These are phyloP conservation scores for Blastobotrys niveus DNA, from an alignment of 1,139 yeast species.

Conservation along the genomic window DNA sequence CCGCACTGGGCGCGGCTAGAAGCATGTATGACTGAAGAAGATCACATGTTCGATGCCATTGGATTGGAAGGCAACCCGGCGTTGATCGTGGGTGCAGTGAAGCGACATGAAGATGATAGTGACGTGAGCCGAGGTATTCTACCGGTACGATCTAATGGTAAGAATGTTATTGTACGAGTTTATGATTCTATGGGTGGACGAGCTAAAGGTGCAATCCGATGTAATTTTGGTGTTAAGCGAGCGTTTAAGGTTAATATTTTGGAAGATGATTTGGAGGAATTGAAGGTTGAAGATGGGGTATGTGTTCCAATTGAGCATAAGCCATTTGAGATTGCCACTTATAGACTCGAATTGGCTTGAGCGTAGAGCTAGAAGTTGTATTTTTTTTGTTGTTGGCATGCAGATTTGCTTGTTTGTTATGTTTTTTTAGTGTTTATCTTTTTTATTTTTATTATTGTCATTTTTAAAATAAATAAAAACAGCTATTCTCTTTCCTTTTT, in stretches of 20 bases:
- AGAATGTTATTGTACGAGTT: conserved; percentile 55
- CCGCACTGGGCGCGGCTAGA: conserved; percentile 12
- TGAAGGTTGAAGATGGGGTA: conserved; percentile 30
- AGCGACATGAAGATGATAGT: conserved; percentile 81
- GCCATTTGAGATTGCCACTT: conserved; percentile 74
- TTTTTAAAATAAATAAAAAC: not conserved
- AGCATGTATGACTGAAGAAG: conserved; percentile 3
- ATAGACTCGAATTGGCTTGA: conserved; percentile 14
- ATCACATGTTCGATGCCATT: conserved; percentile 9
- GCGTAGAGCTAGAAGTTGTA: not conserved
- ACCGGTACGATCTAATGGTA: conserved; percentile 44
- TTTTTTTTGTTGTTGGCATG: too few species aligned
- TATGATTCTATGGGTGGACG: conserved; percentile 86
- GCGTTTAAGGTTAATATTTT: conserved; percentile 62
- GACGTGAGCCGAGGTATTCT: conserved; percentile 39
- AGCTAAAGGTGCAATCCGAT: conserved; percentile 45
- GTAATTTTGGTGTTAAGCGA: conserved; percentile 41
- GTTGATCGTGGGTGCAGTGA: conserved; percentile 67
- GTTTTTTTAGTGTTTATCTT: too few species aligned
- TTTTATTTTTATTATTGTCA: not conserved
- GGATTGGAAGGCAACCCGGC: conserved; percentile 34
- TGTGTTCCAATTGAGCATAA: conserved; percentile 41
- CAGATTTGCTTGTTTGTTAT: too few species aligned
- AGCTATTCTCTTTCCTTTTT: too few species aligned
- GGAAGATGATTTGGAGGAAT: conserved; percentile 54